Percentiles rank a stretch among this genome's conserved stretches.
These are phyloP conservation scores for Penicillium longicatenatum DNA, from an alignment of 495 filamentous ascomycete species.

Conservation along the genomic window DNA sequence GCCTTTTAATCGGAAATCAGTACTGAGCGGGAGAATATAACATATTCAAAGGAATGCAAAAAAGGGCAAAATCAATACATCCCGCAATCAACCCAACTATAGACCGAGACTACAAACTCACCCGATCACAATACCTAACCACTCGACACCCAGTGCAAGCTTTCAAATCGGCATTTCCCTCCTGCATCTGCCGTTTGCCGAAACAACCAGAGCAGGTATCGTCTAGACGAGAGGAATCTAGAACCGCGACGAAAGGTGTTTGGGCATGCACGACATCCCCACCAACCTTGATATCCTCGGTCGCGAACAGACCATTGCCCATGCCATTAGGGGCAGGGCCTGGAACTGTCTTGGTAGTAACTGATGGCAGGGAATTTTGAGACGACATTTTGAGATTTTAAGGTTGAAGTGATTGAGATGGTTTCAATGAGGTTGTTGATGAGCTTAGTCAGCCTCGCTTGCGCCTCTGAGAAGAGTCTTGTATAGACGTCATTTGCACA, in stretches of 20 bases:
- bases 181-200: constrained; percentile 31
- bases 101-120: constrained; percentile 29
- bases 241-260: constrained; percentile 43
- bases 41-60: neutral
- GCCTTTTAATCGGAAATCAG: constrained; percentile 37
- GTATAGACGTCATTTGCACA: neutral
- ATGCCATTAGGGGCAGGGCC: constrained; percentile 32
- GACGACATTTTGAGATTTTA: constrained; percentile 23
- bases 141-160: constrained; percentile 63
- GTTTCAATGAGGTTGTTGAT: neutral
- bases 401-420: neutral
- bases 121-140: constrained; percentile 68
- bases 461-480: neutral
- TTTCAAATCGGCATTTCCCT: constrained; percentile 38
- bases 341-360: constrained; percentile 32
- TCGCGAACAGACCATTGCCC: constrained; percentile 48
- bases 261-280: constrained; percentile 42
- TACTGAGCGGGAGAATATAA: neutral
- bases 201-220: constrained; percentile 50
- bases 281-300: constrained; percentile 33
- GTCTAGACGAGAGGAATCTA: constrained; percentile 43
- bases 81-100: neutral
- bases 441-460: constrained; percentile 17
- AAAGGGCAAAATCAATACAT: neutral
- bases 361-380: constrained; percentile 20